These are phyloP conservation scores for Rhizophagus sp. DNA, from an alignment of 192 early-diverging fungal species.

Conservation along the genomic window DNA sequence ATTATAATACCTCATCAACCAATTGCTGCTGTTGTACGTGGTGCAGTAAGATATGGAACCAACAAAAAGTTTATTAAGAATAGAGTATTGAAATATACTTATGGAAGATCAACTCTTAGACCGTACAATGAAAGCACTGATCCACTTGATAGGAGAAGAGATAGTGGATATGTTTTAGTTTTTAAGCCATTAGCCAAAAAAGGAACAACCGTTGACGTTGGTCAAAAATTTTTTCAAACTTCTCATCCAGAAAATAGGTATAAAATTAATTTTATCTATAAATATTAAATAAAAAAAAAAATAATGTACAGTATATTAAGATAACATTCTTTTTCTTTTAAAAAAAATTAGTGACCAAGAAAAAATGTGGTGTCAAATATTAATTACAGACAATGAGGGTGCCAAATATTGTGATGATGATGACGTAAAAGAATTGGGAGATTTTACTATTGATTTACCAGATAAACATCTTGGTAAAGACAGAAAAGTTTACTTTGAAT, in stretches of 20 bases:
- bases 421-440: neutral
- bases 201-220: neutral
- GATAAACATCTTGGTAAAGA: neutral
- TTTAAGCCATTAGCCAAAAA: neutral
- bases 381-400: neutral
- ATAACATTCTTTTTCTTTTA: neutral
- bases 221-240: neutral
- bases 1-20: slow-evolving; percentile 51
- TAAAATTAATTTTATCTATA: no score
- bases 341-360: neutral
- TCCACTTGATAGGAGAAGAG: neutral
- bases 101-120: slow-evolving; percentile 13
- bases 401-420: neutral
- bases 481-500: neutral
- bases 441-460: neutral
- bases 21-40: slow-evolving; percentile 51
- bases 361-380: neutral
- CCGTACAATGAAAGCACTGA: neutral
- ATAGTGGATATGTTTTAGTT: neutral
- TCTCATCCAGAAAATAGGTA: neutral
- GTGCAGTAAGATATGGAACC: slow-evolving; percentile 45
- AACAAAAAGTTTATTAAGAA: neutral
- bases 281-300: no score
- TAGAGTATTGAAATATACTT: slow-evolving; percentile 11
- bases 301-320: neutral